A percentile compares a stretch with the other conserved stretches of the same genome.
Conservation (phyloP, 2,329 filamentous ascomycete species). For the Aspergillus latus region DNA sequence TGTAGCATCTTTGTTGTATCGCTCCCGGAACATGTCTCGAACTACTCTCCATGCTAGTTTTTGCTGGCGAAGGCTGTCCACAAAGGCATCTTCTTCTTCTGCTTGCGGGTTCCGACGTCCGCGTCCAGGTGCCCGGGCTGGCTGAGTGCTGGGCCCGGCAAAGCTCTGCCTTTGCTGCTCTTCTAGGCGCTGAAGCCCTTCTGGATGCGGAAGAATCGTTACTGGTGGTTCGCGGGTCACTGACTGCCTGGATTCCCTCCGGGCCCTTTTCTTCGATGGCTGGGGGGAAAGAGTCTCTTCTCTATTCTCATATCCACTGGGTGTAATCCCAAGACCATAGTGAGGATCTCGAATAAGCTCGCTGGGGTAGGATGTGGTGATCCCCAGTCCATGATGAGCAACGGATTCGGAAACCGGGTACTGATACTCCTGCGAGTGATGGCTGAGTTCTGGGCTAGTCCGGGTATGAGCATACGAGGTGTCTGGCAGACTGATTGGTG, state of each 20-base stretch:
- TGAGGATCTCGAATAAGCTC: constrained; percentile 31
- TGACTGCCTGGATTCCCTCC: constrained; percentile 25
- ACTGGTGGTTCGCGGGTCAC: constrained; percentile 32
- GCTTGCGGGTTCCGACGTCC: constrained; percentile 38
- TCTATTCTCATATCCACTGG: constrained; percentile 24
- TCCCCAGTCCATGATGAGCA: constrained; percentile 39
- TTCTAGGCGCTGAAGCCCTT: constrained; percentile 41
- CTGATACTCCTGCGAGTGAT: constrained; percentile 40
- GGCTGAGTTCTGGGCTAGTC: constrained; percentile 38
- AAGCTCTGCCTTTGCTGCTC: constrained; percentile 34
- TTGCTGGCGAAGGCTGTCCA: constrained; percentile 38
- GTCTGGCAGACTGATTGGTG: constrained; percentile 42
- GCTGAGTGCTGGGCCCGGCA: constrained; percentile 26
- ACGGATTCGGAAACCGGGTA: constrained; percentile 34
- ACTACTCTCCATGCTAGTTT: constrained; percentile 42
- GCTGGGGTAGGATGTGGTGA: constrained; percentile 35
- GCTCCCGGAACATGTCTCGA: constrained; percentile 36
- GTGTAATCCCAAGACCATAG: constrained; percentile 27
- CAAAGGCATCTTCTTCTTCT: constrained; percentile 42
- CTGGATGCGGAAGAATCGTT: constrained; percentile 41
- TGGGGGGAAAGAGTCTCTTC: constrained; percentile 28
- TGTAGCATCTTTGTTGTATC: constrained; percentile 39
- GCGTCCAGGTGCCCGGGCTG: constrained; percentile 33
- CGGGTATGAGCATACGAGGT: constrained; percentile 31
- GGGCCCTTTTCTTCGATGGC: constrained; percentile 26